Conservation (phyloP, 1,139 yeast species). For the Casaregolazyma suthepensis region DNA sequence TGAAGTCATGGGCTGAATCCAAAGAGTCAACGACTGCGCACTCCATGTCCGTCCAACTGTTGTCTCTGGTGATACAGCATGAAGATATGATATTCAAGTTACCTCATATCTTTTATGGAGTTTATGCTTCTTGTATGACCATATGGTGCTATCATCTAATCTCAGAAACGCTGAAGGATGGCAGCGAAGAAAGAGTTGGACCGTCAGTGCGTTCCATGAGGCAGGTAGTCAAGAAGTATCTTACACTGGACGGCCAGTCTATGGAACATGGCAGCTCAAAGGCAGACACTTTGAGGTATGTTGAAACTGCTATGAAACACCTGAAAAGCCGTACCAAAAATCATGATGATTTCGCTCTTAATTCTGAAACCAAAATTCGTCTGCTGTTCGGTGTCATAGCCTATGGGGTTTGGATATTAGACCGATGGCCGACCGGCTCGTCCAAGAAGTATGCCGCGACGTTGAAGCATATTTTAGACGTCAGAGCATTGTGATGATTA, state of each 20-base stretch:
- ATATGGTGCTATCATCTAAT: neutral
- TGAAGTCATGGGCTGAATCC: neutral
- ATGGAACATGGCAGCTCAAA: neutral
- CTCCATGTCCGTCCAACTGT: neutral
- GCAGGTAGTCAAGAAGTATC: neutral
- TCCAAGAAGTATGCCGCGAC: neutral
- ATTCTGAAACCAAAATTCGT: neutral
- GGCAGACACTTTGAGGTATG: neutral
- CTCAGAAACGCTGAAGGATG: neutral
- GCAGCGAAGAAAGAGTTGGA: neutral
- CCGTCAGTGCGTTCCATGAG: neutral
- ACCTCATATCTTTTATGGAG: neutral
- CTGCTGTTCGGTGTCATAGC: neutral
- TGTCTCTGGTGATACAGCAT: neutral
- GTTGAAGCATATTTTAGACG: neutral
- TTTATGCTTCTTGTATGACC: neutral
- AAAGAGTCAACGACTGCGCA: neutral
- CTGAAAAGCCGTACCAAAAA: neutral
- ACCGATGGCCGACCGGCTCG: neutral
- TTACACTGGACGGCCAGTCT: neutral
- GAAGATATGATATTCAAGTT: neutral
- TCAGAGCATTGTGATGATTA: neutral
- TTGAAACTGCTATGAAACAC: neutral
- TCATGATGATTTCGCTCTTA: neutral
- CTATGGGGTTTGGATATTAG: neutral